These are phyloP conservation scores for Daldinia loculata DNA, from an alignment of 495 filamentous ascomycete species.

Conservation along the genomic window DNA sequence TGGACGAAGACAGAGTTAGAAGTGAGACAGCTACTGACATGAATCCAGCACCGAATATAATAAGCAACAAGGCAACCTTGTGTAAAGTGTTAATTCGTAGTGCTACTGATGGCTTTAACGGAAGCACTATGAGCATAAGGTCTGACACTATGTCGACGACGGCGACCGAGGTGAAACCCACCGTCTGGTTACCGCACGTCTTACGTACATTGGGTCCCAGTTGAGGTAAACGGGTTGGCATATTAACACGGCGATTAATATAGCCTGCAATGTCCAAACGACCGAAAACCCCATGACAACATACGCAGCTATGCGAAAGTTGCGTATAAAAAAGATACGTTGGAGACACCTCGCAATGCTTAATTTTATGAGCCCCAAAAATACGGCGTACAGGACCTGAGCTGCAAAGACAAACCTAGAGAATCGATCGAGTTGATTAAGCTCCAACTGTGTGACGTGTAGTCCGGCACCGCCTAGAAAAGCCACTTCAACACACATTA, in stretches of 20 bases:
- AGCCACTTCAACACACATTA: not conserved
- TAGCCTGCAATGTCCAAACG: not conserved
- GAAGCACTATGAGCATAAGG: not conserved
- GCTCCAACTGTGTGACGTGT: not conserved
- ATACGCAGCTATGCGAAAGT: not conserved
- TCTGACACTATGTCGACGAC: not conserved
- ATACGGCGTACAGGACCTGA: not conserved
- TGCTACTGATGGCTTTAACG: not conserved
- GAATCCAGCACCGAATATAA: not conserved
- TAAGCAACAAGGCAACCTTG: not conserved
- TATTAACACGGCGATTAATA: not conserved
- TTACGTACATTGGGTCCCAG: not conserved
- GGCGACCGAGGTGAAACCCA: not conserved
- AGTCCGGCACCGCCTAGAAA: not conserved
- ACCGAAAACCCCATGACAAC: not conserved
- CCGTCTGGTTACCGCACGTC: not conserved
- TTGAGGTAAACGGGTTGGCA: not conserved
- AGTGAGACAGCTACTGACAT: not conserved
- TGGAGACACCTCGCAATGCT: not conserved
- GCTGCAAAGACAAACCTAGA: not conserved
- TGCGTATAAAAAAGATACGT: not conserved
- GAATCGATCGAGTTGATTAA: not conserved
- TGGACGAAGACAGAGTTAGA: too few species aligned
- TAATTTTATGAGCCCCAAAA: not conserved
- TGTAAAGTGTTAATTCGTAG: not conserved